phyloP scores from a whole-genome alignment of 768 basidiomycete species.

The Rhizopogon roseolus region DNA sequence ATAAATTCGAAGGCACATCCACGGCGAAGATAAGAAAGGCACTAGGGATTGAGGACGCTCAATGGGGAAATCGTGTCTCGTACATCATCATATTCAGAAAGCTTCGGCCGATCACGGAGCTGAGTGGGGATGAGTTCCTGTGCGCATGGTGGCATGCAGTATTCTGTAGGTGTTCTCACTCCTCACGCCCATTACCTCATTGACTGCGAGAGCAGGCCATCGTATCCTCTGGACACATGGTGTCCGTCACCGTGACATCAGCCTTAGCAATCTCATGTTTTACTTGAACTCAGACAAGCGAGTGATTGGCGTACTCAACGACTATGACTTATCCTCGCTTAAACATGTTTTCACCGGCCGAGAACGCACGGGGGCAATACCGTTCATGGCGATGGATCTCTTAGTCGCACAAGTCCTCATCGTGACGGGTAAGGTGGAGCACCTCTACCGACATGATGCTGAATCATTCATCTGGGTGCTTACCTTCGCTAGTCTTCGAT shows the following conservation, averaged over 20 bases:
- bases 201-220: not conserved
- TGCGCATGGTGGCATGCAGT: too few relatives aligned
- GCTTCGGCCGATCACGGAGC: too few relatives aligned
- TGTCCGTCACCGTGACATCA: slow-evolving; percentile 8
- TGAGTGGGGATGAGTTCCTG: too few relatives aligned
- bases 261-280: slow-evolving; percentile 7
- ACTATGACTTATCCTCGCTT: slow-evolving; percentile 3
- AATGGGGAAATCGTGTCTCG: too few relatives aligned
- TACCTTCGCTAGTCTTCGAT: not conserved
- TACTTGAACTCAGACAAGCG: not conserved
- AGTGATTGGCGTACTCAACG: slow-evolving; percentile 7
- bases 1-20: too few relatives aligned
- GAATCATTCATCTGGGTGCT: not conserved
- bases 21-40: too few relatives aligned
- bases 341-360: not conserved
- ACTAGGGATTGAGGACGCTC: too few relatives aligned
- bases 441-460: too few relatives aligned
- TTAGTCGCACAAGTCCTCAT: not conserved
- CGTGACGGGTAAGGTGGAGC: too few relatives aligned
- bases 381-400: not conserved
- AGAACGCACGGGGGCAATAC: slow-evolving; percentile 7
- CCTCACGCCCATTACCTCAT: not conserved
- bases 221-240: not conserved
- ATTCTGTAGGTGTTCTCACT: too few relatives aligned
- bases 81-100: too few relatives aligned